A percentile compares a stretch with the other conserved stretches of the same genome.
These are phyloP conservation scores for Trichoderma sp. DNA, from an alignment of 2,329 filamentous ascomycete genomes.

Conservation along the genomic window DNA sequence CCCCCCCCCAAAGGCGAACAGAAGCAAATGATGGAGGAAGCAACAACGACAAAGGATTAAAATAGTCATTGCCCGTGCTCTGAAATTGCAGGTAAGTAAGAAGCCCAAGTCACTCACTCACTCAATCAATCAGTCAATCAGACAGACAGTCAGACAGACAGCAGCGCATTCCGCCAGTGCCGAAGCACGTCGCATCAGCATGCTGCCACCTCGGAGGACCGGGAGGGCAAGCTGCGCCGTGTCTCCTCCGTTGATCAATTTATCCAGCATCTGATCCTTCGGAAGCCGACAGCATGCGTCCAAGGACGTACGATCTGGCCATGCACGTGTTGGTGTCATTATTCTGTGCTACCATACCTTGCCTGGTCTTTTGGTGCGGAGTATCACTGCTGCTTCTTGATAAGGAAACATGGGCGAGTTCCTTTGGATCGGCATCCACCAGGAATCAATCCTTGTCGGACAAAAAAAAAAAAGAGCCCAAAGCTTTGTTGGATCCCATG, in stretches of 20 bases:
- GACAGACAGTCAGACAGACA: background rate
- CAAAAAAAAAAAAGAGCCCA: background rate
- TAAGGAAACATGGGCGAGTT: background rate
- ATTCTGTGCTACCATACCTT: background rate
- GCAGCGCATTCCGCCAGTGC: constrained; percentile 14
- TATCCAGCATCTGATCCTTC: constrained; percentile 16
- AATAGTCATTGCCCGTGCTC: background rate
- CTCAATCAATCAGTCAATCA: too few relatives aligned
- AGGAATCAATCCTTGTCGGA: constrained; percentile 22
- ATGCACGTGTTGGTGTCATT: constrained; percentile 5
- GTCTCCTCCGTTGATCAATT: background rate
- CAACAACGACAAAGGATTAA: background rate
- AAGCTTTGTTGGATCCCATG: constrained; percentile 1
- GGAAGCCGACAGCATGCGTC: constrained; percentile 9
- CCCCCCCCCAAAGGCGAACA: background rate
- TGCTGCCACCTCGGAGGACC: background rate
- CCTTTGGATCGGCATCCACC: constrained; percentile 1
- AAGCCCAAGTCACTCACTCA: too few relatives aligned
- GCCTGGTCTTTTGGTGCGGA: too few relatives aligned
- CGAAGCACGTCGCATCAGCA: background rate
- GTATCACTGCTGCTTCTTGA: background rate
- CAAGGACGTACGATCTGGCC: constrained; percentile 1
- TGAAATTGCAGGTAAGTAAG: background rate
- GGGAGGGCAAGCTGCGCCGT: background rate
- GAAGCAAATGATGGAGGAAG: background rate